Base-by-base conservation (phyloP, 495 filamentous ascomycete genomes). In the Talaromyces nanjingensis region DNA sequence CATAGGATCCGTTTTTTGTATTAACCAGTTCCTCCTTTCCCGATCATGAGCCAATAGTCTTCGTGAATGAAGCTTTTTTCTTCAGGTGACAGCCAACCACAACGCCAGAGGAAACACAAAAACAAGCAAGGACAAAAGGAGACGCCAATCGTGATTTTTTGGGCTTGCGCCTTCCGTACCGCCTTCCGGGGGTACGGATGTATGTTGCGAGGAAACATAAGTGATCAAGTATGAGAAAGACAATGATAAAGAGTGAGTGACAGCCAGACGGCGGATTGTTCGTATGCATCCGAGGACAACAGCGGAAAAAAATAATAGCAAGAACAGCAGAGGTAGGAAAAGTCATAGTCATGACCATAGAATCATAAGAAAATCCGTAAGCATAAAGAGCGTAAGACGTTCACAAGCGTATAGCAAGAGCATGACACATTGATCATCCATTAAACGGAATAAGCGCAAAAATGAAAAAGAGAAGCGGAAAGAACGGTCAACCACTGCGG, bases 401-500 rank as follows among this genome's bases (percentile, higher is more conserved):
- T 22, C 27, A 33, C 27, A 59, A 59, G 56, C 56, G 56, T 59
- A 56, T 53, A 18, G 22, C n/a, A 18, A n/a, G 16, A 53, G 27
- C 45, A 47, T 54, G 49, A 63, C 22, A 57, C 61, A 29, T 64
- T 52, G 24, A 64, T 55, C 55, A 54, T 57, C 33, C 45, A 33
- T 49, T 18, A 29, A 24, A 37, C n/a, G 11, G 54, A 34, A 33
- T 22, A 64, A 24, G 55, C 31, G 45, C 33, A 31, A 57, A 63
- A 37, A 37, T 24, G 2, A 61, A 2, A 2, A 29, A 61, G 2
- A 33, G 14, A 29, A 22, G 25, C 27, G 6, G 11, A 24, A 39
- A 55, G 1, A 34, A 20, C 14, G 27, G 27, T 64, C 49, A 45
- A 27, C 71, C 66, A 14, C 64, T 65, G 53, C 70, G 67, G 45